phyloP scores from a whole-genome alignment of 2,329 filamentous ascomycete species.

The Ascochyta rabiei region DNA sequence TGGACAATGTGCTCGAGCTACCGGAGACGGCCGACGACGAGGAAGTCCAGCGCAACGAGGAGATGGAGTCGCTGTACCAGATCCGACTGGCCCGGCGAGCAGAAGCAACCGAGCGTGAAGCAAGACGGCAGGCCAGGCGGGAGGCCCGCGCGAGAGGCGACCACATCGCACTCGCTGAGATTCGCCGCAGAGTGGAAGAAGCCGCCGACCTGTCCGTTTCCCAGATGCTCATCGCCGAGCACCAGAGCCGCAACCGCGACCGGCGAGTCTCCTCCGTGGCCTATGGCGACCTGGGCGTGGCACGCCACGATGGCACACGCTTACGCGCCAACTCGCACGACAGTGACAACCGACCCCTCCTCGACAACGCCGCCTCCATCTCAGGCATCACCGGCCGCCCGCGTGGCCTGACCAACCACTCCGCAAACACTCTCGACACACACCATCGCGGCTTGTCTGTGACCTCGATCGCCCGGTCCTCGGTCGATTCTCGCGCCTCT shows the following conservation, averaged over 20 bases:
- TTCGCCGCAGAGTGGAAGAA: conserved; percentile 58
- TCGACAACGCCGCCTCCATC: conserved; percentile 74
- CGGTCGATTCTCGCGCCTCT: conserved; percentile 43
- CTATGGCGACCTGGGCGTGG: conserved; percentile 77
- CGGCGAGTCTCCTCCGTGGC: conserved; percentile 75
- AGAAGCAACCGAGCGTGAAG: conserved; percentile 78
- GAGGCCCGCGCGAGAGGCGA: conserved; percentile 78
- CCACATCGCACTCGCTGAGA: conserved; percentile 65
- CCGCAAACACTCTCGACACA: conserved; percentile 29
- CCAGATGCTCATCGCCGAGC: conserved; percentile 60
- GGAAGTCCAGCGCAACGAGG: conserved; percentile 77
- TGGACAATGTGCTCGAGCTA: conserved; percentile 87
- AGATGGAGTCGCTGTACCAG: conserved; percentile 93
- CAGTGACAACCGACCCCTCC: conserved; percentile 72
- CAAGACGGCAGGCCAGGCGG: conserved; percentile 69
- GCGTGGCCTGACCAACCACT: conserved; percentile 32
- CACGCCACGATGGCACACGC: conserved; percentile 76
- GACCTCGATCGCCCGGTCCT: conserved; percentile 48
- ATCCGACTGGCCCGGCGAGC: conserved; percentile 79
- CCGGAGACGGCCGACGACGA: conserved; percentile 81
- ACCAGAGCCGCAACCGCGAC: conserved; percentile 66
- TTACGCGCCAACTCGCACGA: conserved; percentile 75
- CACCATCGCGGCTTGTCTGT: conserved; percentile 53
- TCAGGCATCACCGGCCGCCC: conserved; percentile 38
- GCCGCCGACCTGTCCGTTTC: conserved; percentile 50